Evolutionary conservation across 2,329 filamentous ascomycete genomes (phyloP).

Genomic region (Hypoxylon sp.): DNA sequence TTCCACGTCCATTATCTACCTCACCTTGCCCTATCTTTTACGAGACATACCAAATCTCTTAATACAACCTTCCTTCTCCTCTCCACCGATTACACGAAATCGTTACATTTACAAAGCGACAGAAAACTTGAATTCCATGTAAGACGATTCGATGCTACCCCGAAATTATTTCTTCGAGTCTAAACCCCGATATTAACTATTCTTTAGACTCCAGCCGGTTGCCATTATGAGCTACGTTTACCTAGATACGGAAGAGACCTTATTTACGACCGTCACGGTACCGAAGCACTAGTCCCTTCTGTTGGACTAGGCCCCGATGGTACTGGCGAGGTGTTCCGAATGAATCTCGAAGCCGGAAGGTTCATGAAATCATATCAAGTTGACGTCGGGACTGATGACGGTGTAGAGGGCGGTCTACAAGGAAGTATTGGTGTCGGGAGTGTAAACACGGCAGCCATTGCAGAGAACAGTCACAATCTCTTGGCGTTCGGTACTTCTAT

Average conservation of each 20-base stretch:
- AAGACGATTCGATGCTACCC: neutral
- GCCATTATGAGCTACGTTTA: constrained; percentile 88
- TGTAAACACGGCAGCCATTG: constrained; percentile 87
- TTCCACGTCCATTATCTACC: constrained; percentile 97
- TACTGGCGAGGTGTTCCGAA: constrained; percentile 87
- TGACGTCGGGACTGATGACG: constrained; percentile 86
- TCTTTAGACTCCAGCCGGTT: constrained; percentile 58
- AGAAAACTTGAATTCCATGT: constrained; percentile 87
- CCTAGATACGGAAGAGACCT: constrained; percentile 93
- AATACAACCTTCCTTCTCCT: constrained; percentile 92
- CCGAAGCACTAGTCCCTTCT: constrained; percentile 86
- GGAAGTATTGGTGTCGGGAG: constrained; percentile 85
- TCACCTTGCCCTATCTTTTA: constrained; percentile 91
- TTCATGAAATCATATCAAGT: constrained; percentile 96
- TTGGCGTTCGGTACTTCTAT: constrained; percentile 92
- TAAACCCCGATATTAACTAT: constrained; percentile 3
- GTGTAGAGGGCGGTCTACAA: constrained; percentile 77
- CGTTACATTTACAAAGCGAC: constrained; percentile 90
- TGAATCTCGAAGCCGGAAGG: constrained; percentile 90
- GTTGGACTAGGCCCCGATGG: constrained; percentile 88
- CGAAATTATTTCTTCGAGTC: neutral
- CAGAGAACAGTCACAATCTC: constrained; percentile 88
- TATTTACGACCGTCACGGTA: constrained; percentile 80
- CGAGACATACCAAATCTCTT: constrained; percentile 88
- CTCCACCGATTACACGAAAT: constrained; percentile 92